Evolutionary conservation across 202 grass and related monocot genomes (phyloP), one percentile per base, ranked within the genome.

Genomic region (Bolboschoenoplectus hybrid): DNA sequence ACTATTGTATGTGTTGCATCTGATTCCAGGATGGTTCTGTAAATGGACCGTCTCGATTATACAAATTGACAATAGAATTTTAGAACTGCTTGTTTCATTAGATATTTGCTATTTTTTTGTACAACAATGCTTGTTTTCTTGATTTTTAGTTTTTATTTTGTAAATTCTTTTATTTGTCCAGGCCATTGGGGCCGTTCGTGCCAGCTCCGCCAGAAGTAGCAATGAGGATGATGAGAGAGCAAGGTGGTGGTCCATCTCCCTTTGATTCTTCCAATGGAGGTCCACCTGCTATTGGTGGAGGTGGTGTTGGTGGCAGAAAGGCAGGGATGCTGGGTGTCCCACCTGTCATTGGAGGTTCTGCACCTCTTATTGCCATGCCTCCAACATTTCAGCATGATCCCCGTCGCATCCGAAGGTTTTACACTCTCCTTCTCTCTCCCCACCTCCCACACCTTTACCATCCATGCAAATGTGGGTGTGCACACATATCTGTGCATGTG

Each of bases 131-230:
- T 46, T 46, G 44, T 46, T 46, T 46, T 46, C 44, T 46, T 46
- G 44, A 46, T 46, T 80, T 56, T 69, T 85, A 71, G 2, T 88
- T 87, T 89, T 67, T 87, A 38, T 58, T 58, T 57, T 77, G 49
- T 58, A 41, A 80, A 41, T 57, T 55, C 9, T 26, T 43, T 20
- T 61, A 62, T 80, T 20, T 80, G 16, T 43, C 7, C 55, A 99
- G 97, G 80, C 97, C 97, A 10, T 71, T 99, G 71, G 97, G 97
- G 61, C 97, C 97, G 79, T 99, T 99, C 88, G 92, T 99, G 77
- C 97, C 97, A 63, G 97, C 97, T 36, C 97, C 97, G 55, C 97
- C 97, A 83, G 97, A 99, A 88, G 92, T 99, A 81, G 97, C 97
- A 17, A 99, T 99, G 91, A 91, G 93, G 73, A 97, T 99, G 94